A percentile compares a stretch with the other conserved stretches of the same genome.
Evolutionary conservation across 306 rosid species (phyloP).

Genomic region (Trifolium repens): DNA sequence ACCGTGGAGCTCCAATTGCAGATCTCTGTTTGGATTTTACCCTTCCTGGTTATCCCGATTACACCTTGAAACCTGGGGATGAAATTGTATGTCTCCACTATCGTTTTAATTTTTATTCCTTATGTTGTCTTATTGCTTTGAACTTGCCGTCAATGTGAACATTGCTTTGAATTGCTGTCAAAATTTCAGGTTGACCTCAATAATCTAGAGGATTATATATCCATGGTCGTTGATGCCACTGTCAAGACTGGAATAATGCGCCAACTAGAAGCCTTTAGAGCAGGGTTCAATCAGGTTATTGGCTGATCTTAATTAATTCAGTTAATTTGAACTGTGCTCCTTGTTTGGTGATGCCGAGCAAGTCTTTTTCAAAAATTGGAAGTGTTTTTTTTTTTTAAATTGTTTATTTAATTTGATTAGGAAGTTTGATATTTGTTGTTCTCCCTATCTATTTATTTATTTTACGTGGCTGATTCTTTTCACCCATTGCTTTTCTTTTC

Average conservation of each 20-base stretch:
- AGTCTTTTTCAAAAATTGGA: neutral
- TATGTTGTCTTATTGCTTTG: neutral
- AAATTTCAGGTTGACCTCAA: slow-evolving; percentile 78
- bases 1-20: slow-evolving; percentile 79
- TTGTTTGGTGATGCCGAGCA: slow-evolving; percentile 21
- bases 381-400: neutral
- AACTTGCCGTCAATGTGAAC: slow-evolving; percentile 15
- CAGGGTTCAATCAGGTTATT: slow-evolving; percentile 93
- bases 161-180: slow-evolving; percentile 16
- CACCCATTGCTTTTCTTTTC: neutral
- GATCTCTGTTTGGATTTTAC: slow-evolving; percentile 88
- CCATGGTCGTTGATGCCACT: slow-evolving; percentile 82
- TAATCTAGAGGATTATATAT: slow-evolving; percentile 89
- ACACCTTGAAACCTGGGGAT: slow-evolving; percentile 78
- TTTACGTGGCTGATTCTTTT: neutral
- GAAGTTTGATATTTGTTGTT: neutral
- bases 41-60: slow-evolving; percentile 94
- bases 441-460: neutral
- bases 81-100: slow-evolving; percentile 63
- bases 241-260: slow-evolving; percentile 83
- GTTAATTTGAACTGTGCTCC: neutral
- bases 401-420: neutral
- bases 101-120: neutral
- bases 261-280: slow-evolving; percentile 92
- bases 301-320: slow-evolving; percentile 28